Conservation (phyloP, 75 land plant species). For the Ceratopteris richardii region DNA sequence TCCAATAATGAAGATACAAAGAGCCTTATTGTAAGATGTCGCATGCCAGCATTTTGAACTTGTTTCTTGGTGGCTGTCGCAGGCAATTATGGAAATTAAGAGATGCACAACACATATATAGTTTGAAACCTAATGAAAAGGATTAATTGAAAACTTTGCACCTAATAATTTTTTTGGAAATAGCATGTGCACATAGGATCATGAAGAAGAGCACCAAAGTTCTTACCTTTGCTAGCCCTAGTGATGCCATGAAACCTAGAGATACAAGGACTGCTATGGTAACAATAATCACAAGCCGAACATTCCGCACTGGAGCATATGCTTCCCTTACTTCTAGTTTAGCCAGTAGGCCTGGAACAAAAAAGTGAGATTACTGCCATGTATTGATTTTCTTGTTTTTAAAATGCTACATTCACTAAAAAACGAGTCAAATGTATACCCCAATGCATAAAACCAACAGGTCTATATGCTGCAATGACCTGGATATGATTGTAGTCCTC, state of each 20-base stretch:
- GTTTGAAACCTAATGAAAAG: too few species aligned
- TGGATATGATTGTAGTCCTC: slow-evolving; percentile 18
- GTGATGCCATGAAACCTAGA: slow-evolving; percentile 27
- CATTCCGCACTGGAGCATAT: slow-evolving; percentile 23
- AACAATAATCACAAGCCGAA: slow-evolving; percentile 25
- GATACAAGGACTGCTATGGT: slow-evolving; percentile 23
- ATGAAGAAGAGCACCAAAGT: too few species aligned
- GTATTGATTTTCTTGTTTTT: neutral
- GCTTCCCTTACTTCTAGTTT: slow-evolving; percentile 31
- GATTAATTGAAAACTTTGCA: too few species aligned
- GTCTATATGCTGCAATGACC: slow-evolving; percentile 27
- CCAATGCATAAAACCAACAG: slow-evolving; percentile 28
- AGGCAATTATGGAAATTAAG: too few species aligned
- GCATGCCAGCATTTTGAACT: too few species aligned
- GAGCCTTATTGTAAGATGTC: too few species aligned
- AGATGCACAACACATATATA: too few species aligned
- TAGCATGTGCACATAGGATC: too few species aligned
- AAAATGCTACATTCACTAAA: slow-evolving; percentile 7
- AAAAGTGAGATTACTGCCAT: neutral
- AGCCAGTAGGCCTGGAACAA: slow-evolving; percentile 22
- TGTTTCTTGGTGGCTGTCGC: too few species aligned
- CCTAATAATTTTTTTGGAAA: too few species aligned
- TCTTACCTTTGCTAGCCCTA: slow-evolving; percentile 31
- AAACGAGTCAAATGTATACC: slow-evolving; percentile 19
- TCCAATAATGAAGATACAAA: too few species aligned